These are phyloP conservation scores for Saturnispora kantuleensis DNA, from an alignment of 805 yeast genomes.

Conservation along the genomic window DNA sequence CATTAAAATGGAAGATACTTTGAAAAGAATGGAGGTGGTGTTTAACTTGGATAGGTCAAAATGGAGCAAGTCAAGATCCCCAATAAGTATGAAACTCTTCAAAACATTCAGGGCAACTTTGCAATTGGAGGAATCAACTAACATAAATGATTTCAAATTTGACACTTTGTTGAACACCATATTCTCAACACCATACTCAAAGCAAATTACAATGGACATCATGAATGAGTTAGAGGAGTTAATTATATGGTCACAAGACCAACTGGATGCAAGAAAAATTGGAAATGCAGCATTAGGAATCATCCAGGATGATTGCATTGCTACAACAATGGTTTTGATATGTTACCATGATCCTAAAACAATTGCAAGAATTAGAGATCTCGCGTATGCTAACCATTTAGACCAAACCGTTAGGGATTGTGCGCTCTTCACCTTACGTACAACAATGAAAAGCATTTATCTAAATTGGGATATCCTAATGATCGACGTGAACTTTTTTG, in stretches of 20 bases:
- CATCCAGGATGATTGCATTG: no score
- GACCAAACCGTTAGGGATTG: slow-evolving; percentile 4
- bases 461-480: slow-evolving; percentile 8
- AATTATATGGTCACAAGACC: no score
- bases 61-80: neutral
- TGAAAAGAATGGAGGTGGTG: slow-evolving; percentile 4
- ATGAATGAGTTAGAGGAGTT: no score
- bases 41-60: slow-evolving; percentile 6
- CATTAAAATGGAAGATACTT: slow-evolving; percentile 2
- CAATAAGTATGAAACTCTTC: slow-evolving; percentile 8
- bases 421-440: slow-evolving; percentile 7
- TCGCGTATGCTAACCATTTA: neutral
- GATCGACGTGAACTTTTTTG: neutral
- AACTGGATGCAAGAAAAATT: no score
- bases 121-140: slow-evolving; percentile 17
- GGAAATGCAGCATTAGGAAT: no score
- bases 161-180: slow-evolving; percentile 9
- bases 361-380: neutral
- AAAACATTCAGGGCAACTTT: slow-evolving; percentile 15
- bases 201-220: no score
- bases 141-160: slow-evolving; percentile 13
- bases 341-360: slow-evolving; percentile 1
- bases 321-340: no score
- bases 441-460: slow-evolving; percentile 1
- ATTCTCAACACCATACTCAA: slow-evolving; percentile 8